These are phyloP conservation scores for Lagenaria siceraria DNA, from an alignment of 306 rosid species.

Conservation along the genomic window DNA sequence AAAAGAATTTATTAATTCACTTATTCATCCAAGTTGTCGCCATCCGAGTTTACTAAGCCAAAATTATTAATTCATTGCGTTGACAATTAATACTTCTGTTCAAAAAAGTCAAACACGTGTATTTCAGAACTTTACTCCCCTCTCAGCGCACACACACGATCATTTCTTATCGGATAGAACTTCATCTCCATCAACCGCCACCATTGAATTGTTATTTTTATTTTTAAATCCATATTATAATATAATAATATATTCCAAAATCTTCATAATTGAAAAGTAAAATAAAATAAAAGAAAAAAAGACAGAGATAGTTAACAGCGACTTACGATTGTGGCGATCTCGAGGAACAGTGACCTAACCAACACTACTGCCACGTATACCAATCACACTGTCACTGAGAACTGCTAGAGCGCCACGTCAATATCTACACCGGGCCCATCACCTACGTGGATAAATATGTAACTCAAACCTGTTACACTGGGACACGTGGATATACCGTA, in stretches of 20 bases:
- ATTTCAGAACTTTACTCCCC: not conserved
- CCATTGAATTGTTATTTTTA: not conserved
- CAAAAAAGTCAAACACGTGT: not conserved
- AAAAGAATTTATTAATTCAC: not conserved
- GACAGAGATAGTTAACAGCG: not conserved
- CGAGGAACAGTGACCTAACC: not conserved
- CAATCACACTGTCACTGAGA: not conserved
- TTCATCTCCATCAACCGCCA: not conserved
- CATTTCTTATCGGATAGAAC: not conserved
- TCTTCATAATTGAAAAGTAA: rapidly evolving
- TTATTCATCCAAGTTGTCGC: not conserved
- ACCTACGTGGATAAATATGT: not conserved
- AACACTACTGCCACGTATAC: not conserved
- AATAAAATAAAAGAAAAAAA: not conserved
- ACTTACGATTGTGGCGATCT: not conserved
- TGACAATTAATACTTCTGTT: not conserved
- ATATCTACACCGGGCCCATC: not conserved
- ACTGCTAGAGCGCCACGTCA: not conserved
- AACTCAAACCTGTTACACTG: not conserved
- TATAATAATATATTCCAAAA: not conserved
- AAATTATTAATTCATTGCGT: not conserved
- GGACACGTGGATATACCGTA: not conserved
- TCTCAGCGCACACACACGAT: not conserved
- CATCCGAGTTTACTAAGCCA: not conserved
- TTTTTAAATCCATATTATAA: not conserved